A percentile compares a stretch with the other conserved stretches of the same genome.
Conservation (phyloP, 805 yeast species). For the Cyberlindnera japonica region DNA sequence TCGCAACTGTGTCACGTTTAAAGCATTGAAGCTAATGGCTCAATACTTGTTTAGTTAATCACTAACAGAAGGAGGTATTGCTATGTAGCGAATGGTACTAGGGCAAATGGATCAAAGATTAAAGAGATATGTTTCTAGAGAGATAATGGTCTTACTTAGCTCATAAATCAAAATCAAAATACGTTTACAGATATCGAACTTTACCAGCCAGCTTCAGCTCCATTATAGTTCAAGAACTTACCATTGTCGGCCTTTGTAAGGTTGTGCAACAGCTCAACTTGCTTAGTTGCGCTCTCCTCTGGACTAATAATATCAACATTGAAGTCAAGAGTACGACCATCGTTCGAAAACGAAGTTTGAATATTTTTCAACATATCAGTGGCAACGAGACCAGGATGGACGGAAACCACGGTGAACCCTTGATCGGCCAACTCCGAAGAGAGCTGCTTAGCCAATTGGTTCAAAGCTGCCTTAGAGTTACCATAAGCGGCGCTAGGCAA, state of each 20-base stretch:
- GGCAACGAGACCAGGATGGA: conserved; percentile 20
- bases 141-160: conserved; percentile 1
- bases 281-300: conserved; percentile 24
- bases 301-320: too few species aligned
- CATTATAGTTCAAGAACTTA: conserved; percentile 28
- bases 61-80: conserved; percentile 54
- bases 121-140: conserved; percentile 44
- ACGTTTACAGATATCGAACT: not conserved
- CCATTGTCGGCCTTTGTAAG: conserved; percentile 28
- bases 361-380: conserved; percentile 4
- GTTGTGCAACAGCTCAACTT: conserved; percentile 20
- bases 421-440: conserved; percentile 26
- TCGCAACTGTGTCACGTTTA: conserved; percentile 81
- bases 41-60: conserved; percentile 62
- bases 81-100: conserved; percentile 70
- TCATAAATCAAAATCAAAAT: not conserved
- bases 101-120: conserved; percentile 47
- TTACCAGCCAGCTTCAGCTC: conserved; percentile 12
- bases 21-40: conserved; percentile 75
- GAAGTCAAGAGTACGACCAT: too few species aligned
- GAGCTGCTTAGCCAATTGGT: conserved; percentile 26
- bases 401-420: conserved; percentile 30
- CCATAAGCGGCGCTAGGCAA: conserved; percentile 30
- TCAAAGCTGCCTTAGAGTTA: conserved; percentile 36
- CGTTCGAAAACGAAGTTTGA: too few species aligned